These are phyloP conservation scores for Kwoniella heveanensis DNA, from an alignment of 768 basidiomycete species.

Conservation along the genomic window DNA sequence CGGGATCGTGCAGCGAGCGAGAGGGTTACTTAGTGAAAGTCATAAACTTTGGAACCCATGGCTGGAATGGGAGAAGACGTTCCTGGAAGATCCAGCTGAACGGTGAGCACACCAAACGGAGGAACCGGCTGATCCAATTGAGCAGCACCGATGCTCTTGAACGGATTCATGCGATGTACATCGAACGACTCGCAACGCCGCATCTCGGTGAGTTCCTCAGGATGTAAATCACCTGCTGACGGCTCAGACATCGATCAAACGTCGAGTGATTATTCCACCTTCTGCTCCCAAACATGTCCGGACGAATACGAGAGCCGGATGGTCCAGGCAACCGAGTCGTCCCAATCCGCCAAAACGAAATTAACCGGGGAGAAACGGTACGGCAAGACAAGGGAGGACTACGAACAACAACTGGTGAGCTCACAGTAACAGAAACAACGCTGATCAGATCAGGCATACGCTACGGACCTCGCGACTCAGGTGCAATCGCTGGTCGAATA, in stretches of 20 bases:
- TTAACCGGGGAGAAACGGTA: slow-evolving; percentile 66
- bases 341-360: slow-evolving; percentile 65
- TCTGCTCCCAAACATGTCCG: slow-evolving; percentile 76
- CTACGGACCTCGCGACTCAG: slow-evolving; percentile 14
- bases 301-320: slow-evolving; percentile 77
- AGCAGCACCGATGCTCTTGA: slow-evolving; percentile 3
- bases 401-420: slow-evolving; percentile 41
- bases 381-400: slow-evolving; percentile 58
- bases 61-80: slow-evolving; percentile 42
- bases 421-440: neutral
- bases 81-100: slow-evolving; percentile 10
- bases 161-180: slow-evolving; percentile 35
- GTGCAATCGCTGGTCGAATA: slow-evolving; percentile 27
- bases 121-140: neutral
- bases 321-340: slow-evolving; percentile 73
- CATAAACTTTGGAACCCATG: slow-evolving; percentile 41
- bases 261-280: slow-evolving; percentile 80
- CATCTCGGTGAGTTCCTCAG: slow-evolving; percentile 32
- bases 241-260: slow-evolving; percentile 73
- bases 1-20: slow-evolving; percentile 18
- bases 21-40: slow-evolving; percentile 31
- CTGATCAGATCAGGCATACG: slow-evolving; percentile 10
- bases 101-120: slow-evolving; percentile 17
- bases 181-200: slow-evolving; percentile 34
- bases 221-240: slow-evolving; percentile 13